Conservation (phyloP, 768 basidiomycete genomes). For the Pleurotus ostreatus region DNA sequence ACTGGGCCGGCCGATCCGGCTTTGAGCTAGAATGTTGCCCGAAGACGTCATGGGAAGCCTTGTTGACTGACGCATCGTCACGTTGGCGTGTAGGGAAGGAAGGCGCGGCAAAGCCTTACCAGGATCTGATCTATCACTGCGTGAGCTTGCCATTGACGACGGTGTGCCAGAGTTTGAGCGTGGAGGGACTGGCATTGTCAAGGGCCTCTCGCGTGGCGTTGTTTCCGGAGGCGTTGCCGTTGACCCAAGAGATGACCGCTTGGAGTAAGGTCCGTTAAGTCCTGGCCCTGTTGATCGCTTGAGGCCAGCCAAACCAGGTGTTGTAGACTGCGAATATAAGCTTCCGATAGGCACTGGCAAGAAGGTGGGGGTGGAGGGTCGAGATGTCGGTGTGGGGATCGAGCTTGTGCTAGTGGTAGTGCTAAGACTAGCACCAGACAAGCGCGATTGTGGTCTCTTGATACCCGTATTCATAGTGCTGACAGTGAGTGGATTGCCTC, state of each 20-base stretch:
- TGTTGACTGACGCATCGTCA: constrained; percentile 42
- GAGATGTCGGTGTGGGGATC: constrained; percentile 62
- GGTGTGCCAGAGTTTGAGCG: constrained; percentile 25
- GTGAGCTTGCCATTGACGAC: constrained; percentile 21
- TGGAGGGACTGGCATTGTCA: constrained; percentile 28
- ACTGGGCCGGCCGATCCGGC: constrained; percentile 48
- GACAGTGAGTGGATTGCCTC: constrained; percentile 35
- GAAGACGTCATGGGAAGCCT: constrained; percentile 33
- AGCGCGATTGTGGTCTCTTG: constrained; percentile 68
- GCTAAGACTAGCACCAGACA: constrained; percentile 54
- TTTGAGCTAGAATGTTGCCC: constrained; percentile 35
- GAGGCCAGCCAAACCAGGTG: constrained; percentile 36
- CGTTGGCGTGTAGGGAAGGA: constrained; percentile 37
- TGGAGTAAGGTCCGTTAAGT: constrained; percentile 35
- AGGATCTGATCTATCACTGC: constrained; percentile 22
- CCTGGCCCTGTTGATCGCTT: constrained; percentile 61
- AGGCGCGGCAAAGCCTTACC: constrained; percentile 39
- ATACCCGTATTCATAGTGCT: constrained; percentile 42
- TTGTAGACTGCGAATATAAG: constrained; percentile 38
- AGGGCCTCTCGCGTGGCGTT: constrained; percentile 27
- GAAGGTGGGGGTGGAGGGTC: constrained; percentile 74
- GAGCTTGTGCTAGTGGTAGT: constrained; percentile 53
- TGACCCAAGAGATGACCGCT: constrained; percentile 63
- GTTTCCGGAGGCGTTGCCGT: constrained; percentile 24
- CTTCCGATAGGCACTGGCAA: constrained; percentile 63